Percentiles rank a stretch among this genome's conserved stretches.
These are phyloP conservation scores for Acacia concinna DNA, from an alignment of 331 rosid genomes.

Conservation along the genomic window DNA sequence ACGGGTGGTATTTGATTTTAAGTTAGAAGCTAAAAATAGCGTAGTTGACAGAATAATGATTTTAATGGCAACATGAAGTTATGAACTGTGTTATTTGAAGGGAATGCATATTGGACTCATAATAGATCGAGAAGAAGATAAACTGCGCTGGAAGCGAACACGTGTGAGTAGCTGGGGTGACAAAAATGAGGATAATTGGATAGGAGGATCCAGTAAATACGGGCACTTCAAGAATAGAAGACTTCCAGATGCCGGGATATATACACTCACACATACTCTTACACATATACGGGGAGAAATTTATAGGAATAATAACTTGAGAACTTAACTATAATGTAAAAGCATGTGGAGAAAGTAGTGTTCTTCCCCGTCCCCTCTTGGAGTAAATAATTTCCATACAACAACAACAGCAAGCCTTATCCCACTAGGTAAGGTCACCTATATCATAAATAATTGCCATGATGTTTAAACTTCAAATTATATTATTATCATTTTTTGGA, in stretches of 20 bases:
- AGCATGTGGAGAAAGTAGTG: neutral
- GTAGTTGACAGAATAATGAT: neutral
- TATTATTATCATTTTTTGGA: neutral
- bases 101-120: neutral
- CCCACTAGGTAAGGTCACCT: no score
- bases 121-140: neutral
- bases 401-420: neutral
- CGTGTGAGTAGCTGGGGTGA: neutral
- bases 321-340: neutral
- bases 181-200: neutral
- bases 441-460: neutral
- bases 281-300: neutral
- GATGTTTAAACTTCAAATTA: neutral
- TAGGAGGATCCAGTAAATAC: constrained; percentile 11
- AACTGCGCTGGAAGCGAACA: neutral
- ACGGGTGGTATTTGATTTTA: neutral
- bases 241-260: neutral
- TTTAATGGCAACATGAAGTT: neutral
- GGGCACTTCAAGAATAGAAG: neutral
- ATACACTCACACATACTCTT: neutral
- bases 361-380: neutral
- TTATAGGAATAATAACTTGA: neutral
- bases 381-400: neutral
- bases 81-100: neutral
- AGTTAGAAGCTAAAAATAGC: neutral